phyloP scores from a whole-genome alignment of 306 rosid species.

The Casuarina equisetifolia region DNA sequence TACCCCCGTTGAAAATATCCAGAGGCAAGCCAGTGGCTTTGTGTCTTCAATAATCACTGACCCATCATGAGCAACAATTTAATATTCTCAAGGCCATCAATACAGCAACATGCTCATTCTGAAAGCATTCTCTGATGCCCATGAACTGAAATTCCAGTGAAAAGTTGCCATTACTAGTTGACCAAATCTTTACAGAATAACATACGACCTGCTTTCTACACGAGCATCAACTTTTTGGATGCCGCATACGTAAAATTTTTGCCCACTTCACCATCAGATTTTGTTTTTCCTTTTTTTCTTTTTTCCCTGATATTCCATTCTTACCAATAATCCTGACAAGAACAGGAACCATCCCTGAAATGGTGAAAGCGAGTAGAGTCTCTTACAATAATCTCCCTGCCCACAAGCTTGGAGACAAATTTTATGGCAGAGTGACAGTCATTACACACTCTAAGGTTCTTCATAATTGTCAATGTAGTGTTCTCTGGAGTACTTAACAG shows the following conservation, averaged over 20 bases:
- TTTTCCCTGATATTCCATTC: slow-evolving; percentile 1
- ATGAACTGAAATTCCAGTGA: slow-evolving; percentile 7
- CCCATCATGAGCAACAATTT: background rate
- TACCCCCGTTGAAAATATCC: background rate
- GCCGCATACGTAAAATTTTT: background rate
- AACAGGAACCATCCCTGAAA: slow-evolving; percentile 75
- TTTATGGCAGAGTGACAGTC: slow-evolving; percentile 87
- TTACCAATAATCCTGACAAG: slow-evolving; percentile 88
- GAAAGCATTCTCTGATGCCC: slow-evolving; percentile 3
- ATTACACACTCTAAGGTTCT: slow-evolving; percentile 86
- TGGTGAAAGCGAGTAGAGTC: slow-evolving; percentile 83
- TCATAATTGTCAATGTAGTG: slow-evolving; percentile 65
- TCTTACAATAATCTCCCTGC: slow-evolving; percentile 77
- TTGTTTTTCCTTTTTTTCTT: slow-evolving; percentile 7
- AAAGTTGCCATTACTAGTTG: slow-evolving; percentile 1
- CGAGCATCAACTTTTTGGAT: slow-evolving; percentile 5
- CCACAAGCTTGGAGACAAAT: slow-evolving; percentile 78
- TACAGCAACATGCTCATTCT: slow-evolving; percentile 1
- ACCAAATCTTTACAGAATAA: background rate
- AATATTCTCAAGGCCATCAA: slow-evolving; percentile 3
- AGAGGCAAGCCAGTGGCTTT: slow-evolving; percentile 1
- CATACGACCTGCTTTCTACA: background rate
- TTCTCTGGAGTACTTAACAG: slow-evolving; percentile 64
- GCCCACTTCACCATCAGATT: slow-evolving; percentile 15
- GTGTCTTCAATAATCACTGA: slow-evolving; percentile 7